A percentile compares a stretch with the other conserved stretches of the same genome.
These are phyloP conservation scores for Hortaea werneckii DNA, from an alignment of 2,329 filamentous ascomycete genomes.

Conservation along the genomic window DNA sequence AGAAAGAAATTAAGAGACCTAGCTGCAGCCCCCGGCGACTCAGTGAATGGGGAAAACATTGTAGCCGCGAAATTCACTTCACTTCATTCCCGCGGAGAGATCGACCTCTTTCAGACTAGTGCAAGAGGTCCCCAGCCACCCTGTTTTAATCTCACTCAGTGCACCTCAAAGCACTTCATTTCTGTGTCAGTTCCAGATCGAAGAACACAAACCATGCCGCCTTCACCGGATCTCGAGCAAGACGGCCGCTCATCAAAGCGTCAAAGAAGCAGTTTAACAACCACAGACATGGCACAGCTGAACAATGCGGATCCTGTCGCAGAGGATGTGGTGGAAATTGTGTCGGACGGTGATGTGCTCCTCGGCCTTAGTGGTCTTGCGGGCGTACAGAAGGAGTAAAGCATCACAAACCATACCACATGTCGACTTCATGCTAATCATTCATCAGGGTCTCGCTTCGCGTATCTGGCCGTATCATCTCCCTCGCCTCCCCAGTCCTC, in stretches of 20 bases:
- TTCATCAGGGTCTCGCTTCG: slow-evolving; percentile 6
- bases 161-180: not conserved
- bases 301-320: slow-evolving; percentile 41
- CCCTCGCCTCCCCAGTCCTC: slow-evolving; percentile 15
- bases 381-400: slow-evolving; percentile 5
- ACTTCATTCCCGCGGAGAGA: not conserved
- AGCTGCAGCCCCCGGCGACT: no score
- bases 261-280: slow-evolving; percentile 1
- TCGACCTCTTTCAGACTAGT: not conserved
- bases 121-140: not conserved
- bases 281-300: not conserved
- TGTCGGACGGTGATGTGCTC: slow-evolving; percentile 7
- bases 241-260: slow-evolving; percentile 4
- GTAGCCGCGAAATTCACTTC: not conserved
- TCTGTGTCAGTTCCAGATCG: not conserved
- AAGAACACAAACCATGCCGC: slow-evolving; percentile 1
- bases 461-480: slow-evolving; percentile 12
- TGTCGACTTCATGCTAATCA: not conserved
- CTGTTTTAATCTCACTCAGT: not conserved
- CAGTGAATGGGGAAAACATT: no score
- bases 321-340: slow-evolving; percentile 31
- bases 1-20: no score
- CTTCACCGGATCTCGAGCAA: not conserved
- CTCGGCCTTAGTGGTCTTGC: slow-evolving; percentile 4
- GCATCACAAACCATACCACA: not conserved